Evolutionary conservation across 2,329 filamentous ascomycete genomes (phyloP).

Genomic region (Diaporthe vaccinii): DNA sequence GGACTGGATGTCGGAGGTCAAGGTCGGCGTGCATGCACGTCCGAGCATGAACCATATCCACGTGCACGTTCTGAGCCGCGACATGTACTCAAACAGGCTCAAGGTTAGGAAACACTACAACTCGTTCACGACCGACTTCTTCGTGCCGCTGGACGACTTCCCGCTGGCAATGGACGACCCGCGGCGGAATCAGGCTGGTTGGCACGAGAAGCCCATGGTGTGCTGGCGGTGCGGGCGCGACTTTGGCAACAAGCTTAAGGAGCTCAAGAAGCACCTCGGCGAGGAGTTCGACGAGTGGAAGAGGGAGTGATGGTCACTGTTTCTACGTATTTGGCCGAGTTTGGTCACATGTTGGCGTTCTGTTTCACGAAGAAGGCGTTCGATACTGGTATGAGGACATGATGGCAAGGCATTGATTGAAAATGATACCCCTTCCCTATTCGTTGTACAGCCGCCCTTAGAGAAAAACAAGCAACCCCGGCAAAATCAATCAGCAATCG

Average conservation of each 20-base stretch:
- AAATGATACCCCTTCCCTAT: constrained; percentile 17
- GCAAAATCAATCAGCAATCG: neutral
- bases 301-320: constrained; percentile 49
- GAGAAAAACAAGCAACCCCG: neutral
- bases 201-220: constrained; percentile 74
- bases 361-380: neutral
- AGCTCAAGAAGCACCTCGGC: constrained; percentile 79
- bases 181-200: constrained; percentile 70
- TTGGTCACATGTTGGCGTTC: constrained; percentile 16
- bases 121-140: constrained; percentile 88
- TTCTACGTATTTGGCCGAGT: neutral
- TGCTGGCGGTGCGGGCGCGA: constrained; percentile 88
- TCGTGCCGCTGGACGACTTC: constrained; percentile 84
- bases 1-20: constrained; percentile 83
- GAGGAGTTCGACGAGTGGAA: constrained; percentile 69
- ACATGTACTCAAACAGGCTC: constrained; percentile 79
- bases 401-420: constrained; percentile 8
- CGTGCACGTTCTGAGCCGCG: constrained; percentile 86
- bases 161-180: constrained; percentile 77
- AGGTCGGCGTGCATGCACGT: constrained; percentile 84
- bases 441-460: constrained; percentile 9
- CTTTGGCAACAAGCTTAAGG: constrained; percentile 81
- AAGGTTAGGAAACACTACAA: constrained; percentile 92
- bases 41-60: constrained; percentile 95
- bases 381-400: neutral